Evolutionary conservation across 2,329 filamentous ascomycete genomes (phyloP).

Genomic region (Boeremia lycopersici): DNA sequence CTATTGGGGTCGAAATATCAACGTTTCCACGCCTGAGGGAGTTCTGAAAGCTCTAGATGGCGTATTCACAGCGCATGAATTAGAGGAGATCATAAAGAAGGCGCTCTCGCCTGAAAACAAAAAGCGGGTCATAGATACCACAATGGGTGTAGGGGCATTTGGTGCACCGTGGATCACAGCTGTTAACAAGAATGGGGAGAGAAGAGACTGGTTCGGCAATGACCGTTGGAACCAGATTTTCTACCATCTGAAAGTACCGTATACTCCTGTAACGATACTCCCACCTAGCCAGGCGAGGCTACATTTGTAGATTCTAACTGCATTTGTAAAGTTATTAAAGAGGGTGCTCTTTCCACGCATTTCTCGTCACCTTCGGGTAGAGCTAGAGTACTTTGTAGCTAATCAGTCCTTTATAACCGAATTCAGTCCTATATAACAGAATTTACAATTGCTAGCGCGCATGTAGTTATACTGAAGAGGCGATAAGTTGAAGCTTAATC

Average conservation of each 20-base stretch:
- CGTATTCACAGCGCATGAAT: neutral
- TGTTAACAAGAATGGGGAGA: slow-evolving; percentile 2
- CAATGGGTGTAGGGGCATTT: slow-evolving; percentile 12
- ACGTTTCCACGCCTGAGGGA: slow-evolving; percentile 11
- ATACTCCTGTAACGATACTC: neutral
- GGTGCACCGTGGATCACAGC: slow-evolving; percentile 12
- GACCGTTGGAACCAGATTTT: slow-evolving; percentile 16
- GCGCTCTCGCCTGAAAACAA: slow-evolving; percentile 17
- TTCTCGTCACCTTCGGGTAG: no score
- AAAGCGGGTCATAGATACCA: slow-evolving; percentile 16
- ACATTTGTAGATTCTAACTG: no score
- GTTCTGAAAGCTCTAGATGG: neutral
- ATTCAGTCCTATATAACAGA: no score
- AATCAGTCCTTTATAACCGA: no score
- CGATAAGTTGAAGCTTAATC: no score
- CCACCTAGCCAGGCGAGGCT: no score
- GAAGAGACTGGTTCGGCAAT: slow-evolving; percentile 16
- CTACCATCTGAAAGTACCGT: slow-evolving; percentile 4
- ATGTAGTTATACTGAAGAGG: no score
- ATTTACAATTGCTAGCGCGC: no score
- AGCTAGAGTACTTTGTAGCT: no score
- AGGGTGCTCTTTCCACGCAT: no score
- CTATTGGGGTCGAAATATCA: slow-evolving; percentile 14
- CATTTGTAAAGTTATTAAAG: no score
- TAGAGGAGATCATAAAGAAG: slow-evolving; percentile 15